phyloP scores from a whole-genome alignment of 2,329 filamentous ascomycete species.

The Alternaria gansuensis region DNA sequence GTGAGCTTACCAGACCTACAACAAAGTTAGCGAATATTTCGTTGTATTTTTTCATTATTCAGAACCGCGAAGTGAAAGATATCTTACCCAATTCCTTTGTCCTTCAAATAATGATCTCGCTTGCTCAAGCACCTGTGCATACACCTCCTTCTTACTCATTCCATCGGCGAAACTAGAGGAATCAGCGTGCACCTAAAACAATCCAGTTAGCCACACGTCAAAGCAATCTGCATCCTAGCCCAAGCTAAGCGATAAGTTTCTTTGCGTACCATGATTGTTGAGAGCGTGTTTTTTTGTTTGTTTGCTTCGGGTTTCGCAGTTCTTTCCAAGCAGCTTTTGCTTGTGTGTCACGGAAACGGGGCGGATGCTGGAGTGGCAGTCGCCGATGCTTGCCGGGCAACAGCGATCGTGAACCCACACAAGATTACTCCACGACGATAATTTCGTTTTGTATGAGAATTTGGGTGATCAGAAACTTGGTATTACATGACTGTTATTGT shows the following conservation, averaged over 20 bases:
- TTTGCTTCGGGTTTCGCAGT: not conserved
- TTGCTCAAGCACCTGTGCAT: constrained; percentile 76
- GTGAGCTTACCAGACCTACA: constrained; percentile 15
- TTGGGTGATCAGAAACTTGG: not conserved
- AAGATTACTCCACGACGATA: not conserved
- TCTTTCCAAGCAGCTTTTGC: constrained; percentile 6
- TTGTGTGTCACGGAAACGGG: constrained; percentile 2
- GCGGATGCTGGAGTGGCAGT: not conserved
- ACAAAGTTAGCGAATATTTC: not conserved
- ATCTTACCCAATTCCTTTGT: constrained; percentile 78
- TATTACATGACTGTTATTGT: constrained; percentile 8
- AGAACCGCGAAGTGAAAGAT: too few species aligned
- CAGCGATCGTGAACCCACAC: constrained; percentile 5
- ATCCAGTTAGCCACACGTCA: constrained; percentile 3
- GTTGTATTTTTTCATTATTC: too few species aligned
- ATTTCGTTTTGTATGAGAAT: not conserved
- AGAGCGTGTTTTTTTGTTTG: not conserved
- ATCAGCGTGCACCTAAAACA: constrained; percentile 73
- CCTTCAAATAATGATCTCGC: constrained; percentile 73
- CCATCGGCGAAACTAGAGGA: constrained; percentile 75
- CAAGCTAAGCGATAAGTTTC: not conserved
- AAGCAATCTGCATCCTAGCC: not conserved
- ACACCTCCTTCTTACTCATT: constrained; percentile 75
- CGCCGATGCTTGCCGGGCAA: constrained; percentile 17
- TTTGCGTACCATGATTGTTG: constrained; percentile 12